Evolutionary conservation across 2,329 filamentous ascomycete genomes (phyloP).

Genomic region (Pleoardoris graminearum): DNA sequence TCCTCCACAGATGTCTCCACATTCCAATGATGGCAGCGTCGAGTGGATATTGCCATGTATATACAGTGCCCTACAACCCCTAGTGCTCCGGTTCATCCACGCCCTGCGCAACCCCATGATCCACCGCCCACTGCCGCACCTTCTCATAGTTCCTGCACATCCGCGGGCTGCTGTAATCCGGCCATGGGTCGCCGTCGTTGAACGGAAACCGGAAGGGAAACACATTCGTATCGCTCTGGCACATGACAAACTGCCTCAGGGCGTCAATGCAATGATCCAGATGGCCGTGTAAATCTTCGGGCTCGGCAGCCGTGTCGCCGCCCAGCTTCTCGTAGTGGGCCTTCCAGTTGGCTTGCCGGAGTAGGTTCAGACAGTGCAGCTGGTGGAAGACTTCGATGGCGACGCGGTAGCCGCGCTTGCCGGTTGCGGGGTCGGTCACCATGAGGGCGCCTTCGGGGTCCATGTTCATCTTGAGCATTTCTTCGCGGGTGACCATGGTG

Average conservation of each 20-base stretch:
- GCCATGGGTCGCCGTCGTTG: constrained; percentile 22
- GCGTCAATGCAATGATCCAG: constrained; percentile 27
- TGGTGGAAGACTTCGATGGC: constrained; percentile 30
- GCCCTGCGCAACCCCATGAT: constrained; percentile 24
- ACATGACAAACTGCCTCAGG: constrained; percentile 24
- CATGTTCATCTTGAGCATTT: constrained; percentile 24
- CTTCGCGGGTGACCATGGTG: constrained; percentile 20
- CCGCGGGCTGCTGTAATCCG: constrained; percentile 20
- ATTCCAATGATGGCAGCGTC: too few species aligned
- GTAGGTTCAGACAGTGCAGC: constrained; percentile 26
- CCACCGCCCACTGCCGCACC: constrained; percentile 22
- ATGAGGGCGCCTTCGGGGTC: constrained; percentile 19
- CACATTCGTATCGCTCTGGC: constrained; percentile 23
- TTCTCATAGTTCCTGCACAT: constrained; percentile 25
- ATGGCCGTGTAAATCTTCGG: constrained; percentile 17
- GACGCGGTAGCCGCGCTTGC: constrained; percentile 23
- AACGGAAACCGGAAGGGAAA: constrained; percentile 22
- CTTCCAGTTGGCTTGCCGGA: constrained; percentile 22
- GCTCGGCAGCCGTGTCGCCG: constrained; percentile 19
- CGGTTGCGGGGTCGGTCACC: constrained; percentile 18
- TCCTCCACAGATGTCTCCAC: too few species aligned
- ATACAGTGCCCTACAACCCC: too few species aligned
- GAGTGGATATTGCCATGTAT: too few species aligned
- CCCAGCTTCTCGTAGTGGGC: constrained; percentile 18
- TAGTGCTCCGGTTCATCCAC: constrained; percentile 22